Conservation (phyloP, 2,329 filamentous ascomycete species). For the Ascomycota sp. region DNA sequence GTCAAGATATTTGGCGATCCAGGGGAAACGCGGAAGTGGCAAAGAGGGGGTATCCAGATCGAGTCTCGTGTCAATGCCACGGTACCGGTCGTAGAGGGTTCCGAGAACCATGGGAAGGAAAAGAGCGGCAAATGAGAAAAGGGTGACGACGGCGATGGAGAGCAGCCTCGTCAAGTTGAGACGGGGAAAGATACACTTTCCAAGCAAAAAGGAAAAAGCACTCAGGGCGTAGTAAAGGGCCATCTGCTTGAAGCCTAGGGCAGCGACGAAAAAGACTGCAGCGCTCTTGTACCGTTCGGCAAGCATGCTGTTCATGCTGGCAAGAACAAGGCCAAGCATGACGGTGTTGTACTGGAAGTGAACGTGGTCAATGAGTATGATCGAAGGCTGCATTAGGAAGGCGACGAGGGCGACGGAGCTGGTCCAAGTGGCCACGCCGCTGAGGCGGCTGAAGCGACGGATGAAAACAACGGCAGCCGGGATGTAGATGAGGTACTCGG, state of each 20-base stretch:
- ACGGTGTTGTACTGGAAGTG: conserved; percentile 98
- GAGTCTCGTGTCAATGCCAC: conserved; percentile 33
- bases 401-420: conserved; percentile 68
- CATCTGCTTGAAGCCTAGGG: conserved; percentile 98
- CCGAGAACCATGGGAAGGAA: conserved; percentile 55
- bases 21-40: conserved; percentile 37
- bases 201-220: conserved; percentile 78
- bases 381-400: conserved; percentile 75
- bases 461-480: conserved; percentile 72
- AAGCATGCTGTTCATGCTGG: conserved; percentile 70
- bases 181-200: conserved; percentile 57
- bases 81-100: conserved; percentile 43
- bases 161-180: conserved; percentile 46
- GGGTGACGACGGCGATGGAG: conserved; percentile 51
- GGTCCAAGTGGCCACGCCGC: conserved; percentile 61
- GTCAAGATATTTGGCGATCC: conserved; percentile 35
- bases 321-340: conserved; percentile 80
- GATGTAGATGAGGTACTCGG: conserved; percentile 75
- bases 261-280: conserved; percentile 77
- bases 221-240: conserved; percentile 88
- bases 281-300: conserved; percentile 71
- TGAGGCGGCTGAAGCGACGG: conserved; percentile 53
- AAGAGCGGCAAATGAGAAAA: conserved; percentile 49
- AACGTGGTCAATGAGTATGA: conserved; percentile 80
- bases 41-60: conserved; percentile 34